Evolutionary conservation across 176 grass and related monocot species (phyloP).

Genomic region (Miscanthus lutarioriparius): DNA sequence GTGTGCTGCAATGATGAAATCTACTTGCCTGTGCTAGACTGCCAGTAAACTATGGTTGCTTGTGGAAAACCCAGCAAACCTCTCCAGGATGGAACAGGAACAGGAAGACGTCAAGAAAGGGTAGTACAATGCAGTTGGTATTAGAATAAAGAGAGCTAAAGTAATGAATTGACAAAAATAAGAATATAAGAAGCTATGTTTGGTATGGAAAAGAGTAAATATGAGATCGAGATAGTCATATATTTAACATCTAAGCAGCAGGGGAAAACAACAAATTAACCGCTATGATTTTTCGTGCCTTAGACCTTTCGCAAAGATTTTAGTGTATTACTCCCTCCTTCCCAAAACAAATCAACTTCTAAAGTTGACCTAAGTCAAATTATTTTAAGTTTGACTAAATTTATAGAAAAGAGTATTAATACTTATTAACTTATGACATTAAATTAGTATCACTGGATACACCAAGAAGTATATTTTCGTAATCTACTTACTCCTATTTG

Average conservation of each 20-base stretch:
- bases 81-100: conserved; percentile 14
- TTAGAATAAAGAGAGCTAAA: neutral
- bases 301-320: neutral
- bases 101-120: neutral
- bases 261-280: neutral
- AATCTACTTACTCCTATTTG: neutral
- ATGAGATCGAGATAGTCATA: neutral
- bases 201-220: neutral
- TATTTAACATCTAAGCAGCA: neutral
- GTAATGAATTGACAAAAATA: neutral
- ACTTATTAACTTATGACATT: neutral
- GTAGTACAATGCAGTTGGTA: neutral
- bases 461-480: neutral
- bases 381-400: neutral
- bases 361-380: neutral
- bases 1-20: neutral
- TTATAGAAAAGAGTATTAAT: neutral
- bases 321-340: neutral
- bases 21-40: neutral
- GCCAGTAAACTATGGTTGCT: neutral
- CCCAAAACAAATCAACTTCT: neutral
- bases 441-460: neutral
- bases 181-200: neutral
- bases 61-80: conserved; percentile 15
- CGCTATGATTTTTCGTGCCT: neutral